phyloP scores from a whole-genome alignment of 108 stramenopile species.

The Cyclostephanos invisitatus region DNA sequence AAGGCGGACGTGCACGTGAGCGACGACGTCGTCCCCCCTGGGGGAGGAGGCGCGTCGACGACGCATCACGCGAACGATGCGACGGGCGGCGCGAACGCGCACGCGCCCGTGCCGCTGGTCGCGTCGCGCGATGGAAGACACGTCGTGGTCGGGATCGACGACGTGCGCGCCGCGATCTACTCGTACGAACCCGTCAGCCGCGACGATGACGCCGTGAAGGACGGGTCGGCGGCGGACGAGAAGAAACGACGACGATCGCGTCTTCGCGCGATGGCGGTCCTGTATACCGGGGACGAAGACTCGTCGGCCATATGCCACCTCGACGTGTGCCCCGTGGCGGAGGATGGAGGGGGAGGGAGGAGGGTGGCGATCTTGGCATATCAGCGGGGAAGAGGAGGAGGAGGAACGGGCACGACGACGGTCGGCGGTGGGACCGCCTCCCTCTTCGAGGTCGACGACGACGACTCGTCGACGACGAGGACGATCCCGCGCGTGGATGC shows the following conservation, averaged over 20 bases:
- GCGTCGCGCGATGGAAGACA: constrained; percentile 3
- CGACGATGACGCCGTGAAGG: background rate
- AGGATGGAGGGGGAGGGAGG: constrained; percentile 2
- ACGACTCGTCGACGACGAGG: constrained; percentile 1
- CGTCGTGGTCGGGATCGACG: background rate
- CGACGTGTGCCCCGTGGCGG: background rate
- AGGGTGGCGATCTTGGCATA: constrained; percentile 21
- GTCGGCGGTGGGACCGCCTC: constrained; percentile 30
- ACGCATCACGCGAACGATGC: too few relatives aligned
- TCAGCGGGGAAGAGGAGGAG: background rate
- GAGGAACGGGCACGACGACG: background rate
- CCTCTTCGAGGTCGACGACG: constrained; percentile 9
- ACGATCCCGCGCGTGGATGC: constrained; percentile 23
- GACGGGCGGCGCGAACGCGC: too few relatives aligned
- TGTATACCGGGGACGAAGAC: constrained; percentile 1
- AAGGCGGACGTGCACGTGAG: constrained; percentile 6
- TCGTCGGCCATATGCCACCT: too few relatives aligned
- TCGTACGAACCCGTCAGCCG: background rate
- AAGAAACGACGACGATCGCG: too few relatives aligned
- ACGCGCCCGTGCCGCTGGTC: background rate
- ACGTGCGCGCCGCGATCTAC: background rate
- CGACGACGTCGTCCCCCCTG: background rate
- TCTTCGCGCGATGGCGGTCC: background rate
- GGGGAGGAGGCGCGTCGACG: too few relatives aligned
- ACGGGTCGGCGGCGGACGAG: background rate